Base-by-base conservation (phyloP, 139 green algal genomes). In the Closterium sp. region DNA sequence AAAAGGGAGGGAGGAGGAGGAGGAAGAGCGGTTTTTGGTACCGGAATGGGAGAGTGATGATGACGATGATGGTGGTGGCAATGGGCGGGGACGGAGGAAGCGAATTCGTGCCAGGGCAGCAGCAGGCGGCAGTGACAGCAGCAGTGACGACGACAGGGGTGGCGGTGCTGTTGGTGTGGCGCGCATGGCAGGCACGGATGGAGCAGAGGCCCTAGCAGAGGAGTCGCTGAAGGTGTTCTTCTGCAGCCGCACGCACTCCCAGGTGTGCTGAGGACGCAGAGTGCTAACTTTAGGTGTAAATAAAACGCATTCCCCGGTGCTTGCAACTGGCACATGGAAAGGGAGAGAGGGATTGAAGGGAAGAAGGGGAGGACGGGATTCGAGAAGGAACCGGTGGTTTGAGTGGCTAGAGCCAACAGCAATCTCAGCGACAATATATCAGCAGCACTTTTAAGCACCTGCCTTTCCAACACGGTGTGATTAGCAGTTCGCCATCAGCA, bases 171-270 rank as follows among this genome's bases (percentile, higher is more conserved):
- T 23, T 86, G 81, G 21, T 69, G 81, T 23, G 16, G 25, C 81
- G 81, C 30, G 81, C n/a, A 34, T 32, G 81, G 81, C 81, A 33
- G n/a, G n/a, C n/a, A 34, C 25, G 30, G 7, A 28, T 34, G 81
- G 1, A 86, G 30, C n/a, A 32, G 81, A 86, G 64, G 90, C 91
- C 23, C 31, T 64, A 33, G 93, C 94, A n/a, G 36, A 85, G 21
- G 93, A 94, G 36, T 91, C 89, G 19, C 84, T 93, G 0, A 93
- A 99, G 95, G 93, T 99, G 1, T 97, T 98, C 91, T 98, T 98
- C 94, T 97, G 96, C 93, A 98, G 95, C 95, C 92, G 98, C 19
- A 99, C 98, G 8, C 98, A 99, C 95, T 98, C 97, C 28, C 98
- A 99, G 96, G 88, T 91, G 30, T 28, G 34, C 8, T 89, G 28